These are phyloP conservation scores for Cyclostephanos invisitatus DNA, from an alignment of 108 stramenopile species.

Conservation along the genomic window DNA sequence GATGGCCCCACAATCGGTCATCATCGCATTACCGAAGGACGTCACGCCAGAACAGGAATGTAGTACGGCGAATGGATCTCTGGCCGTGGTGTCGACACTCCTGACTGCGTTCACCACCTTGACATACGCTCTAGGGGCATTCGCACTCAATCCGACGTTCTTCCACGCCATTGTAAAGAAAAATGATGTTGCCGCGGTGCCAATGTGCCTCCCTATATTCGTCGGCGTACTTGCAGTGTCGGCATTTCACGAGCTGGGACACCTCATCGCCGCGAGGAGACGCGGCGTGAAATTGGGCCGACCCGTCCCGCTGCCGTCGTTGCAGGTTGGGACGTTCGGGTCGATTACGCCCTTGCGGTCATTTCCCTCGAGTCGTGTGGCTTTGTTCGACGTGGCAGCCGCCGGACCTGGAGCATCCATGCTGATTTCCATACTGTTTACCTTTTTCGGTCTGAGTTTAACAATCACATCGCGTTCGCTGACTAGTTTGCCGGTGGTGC, in stretches of 20 bases:
- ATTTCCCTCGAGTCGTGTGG: constrained; percentile 61
- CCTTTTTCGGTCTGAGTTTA: constrained; percentile 35
- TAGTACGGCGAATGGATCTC: constrained; percentile 25
- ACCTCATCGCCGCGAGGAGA: constrained; percentile 57
- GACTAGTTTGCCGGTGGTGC: constrained; percentile 59
- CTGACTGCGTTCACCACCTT: constrained; percentile 56
- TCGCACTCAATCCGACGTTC: constrained; percentile 69
- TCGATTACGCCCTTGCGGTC: constrained; percentile 70
- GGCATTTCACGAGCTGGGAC: constrained; percentile 63
- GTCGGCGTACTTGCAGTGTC: constrained; percentile 63
- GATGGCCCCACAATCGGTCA: constrained; percentile 52
- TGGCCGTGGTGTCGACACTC: constrained; percentile 46
- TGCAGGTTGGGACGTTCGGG: constrained; percentile 63
- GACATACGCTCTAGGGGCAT: constrained; percentile 56
- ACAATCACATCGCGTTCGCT: constrained; percentile 33
- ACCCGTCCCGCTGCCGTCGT: constrained; percentile 70
- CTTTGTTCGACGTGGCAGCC: constrained; percentile 45
- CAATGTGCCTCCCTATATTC: constrained; percentile 59
- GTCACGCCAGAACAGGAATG: constrained; percentile 53
- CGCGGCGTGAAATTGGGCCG: constrained; percentile 55
- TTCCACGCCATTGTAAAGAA: constrained; percentile 66
- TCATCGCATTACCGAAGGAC: constrained; percentile 60
- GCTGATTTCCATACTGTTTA: constrained; percentile 33
- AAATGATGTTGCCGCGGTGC: constrained; percentile 46
- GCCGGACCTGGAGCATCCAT: constrained; percentile 42